Percentiles rank a stretch among this genome's conserved stretches.
Evolutionary conservation across 2,329 filamentous ascomycete genomes (phyloP).

Genomic region (Cadophora sp.): DNA sequence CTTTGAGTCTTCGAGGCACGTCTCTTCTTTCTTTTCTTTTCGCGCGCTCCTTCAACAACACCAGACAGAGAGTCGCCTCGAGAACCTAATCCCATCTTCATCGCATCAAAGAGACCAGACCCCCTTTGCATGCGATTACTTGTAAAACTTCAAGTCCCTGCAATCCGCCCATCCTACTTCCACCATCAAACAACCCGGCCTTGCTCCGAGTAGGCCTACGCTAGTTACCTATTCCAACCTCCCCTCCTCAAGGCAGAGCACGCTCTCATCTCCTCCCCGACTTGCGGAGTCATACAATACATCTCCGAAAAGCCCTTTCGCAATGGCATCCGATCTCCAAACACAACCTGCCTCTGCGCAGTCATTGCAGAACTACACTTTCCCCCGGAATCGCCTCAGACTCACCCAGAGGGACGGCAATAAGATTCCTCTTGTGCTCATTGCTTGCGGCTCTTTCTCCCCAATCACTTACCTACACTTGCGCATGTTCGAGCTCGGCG

Average conservation of each 20-base stretch:
- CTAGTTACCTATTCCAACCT: constrained; percentile 6
- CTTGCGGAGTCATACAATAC: background rate
- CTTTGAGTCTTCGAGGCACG: background rate
- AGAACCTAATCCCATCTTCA: background rate
- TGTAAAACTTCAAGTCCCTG: background rate
- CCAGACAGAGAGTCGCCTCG: background rate
- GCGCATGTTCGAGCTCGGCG: constrained; percentile 88
- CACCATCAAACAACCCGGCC: background rate
- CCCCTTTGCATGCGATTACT: background rate
- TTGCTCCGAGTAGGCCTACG: background rate
- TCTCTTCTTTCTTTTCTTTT: background rate
- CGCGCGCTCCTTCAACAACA: background rate
- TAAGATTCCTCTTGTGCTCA: constrained; percentile 69
- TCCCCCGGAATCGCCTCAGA: constrained; percentile 66
- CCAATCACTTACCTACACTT: constrained; percentile 79
- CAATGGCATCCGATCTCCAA: constrained; percentile 32
- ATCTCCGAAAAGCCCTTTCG: background rate
- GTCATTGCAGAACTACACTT: constrained; percentile 54
- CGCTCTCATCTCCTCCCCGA: background rate
- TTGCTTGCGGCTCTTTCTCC: constrained; percentile 74
- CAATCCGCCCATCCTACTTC: background rate
- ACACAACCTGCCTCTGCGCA: constrained; percentile 32
- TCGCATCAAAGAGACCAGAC: background rate
- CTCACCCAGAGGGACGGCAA: constrained; percentile 60
- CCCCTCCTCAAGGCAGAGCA: constrained; percentile 14